phyloP scores from a whole-genome alignment of 257 asterid genomes.

The Penstemon barbatus region DNA sequence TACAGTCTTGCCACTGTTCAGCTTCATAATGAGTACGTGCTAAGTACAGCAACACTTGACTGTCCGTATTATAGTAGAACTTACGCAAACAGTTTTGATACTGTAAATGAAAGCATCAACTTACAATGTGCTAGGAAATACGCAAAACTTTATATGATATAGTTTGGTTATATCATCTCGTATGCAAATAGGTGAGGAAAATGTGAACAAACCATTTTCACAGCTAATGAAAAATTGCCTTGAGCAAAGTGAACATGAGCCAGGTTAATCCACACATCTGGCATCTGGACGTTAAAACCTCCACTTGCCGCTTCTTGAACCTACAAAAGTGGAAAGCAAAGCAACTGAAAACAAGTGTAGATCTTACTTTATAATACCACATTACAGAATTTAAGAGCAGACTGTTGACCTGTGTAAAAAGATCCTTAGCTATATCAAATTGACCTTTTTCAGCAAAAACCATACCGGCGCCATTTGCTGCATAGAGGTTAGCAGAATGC shows the following conservation, averaged over 20 bases:
- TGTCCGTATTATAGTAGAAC: conserved; percentile 84
- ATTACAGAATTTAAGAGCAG: conserved; percentile 14
- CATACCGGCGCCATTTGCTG: conserved; percentile 99
- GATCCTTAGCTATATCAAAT: conserved; percentile 83
- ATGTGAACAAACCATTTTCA: conserved; percentile 75
- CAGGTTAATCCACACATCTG: conserved; percentile 98
- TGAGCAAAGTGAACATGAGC: conserved; percentile 99
- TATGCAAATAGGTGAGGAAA: neutral
- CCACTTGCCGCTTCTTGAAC: conserved; percentile 99
- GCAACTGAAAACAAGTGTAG: conserved; percentile 16
- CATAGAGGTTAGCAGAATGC: conserved; percentile 83
- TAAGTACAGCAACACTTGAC: conserved; percentile 91
- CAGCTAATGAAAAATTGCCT: conserved; percentile 92
- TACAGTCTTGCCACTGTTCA: conserved; percentile 99
- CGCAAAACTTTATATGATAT: neutral
- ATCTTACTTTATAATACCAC: neutral
- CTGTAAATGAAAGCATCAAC: conserved; percentile 47
- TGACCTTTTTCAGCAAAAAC: conserved; percentile 96
- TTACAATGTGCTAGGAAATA: conserved; percentile 36
- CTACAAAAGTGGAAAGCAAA: conserved; percentile 30
- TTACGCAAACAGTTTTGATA: conserved; percentile 93
- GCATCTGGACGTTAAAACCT: conserved; percentile 81
- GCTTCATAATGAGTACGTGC: conserved; percentile 99
- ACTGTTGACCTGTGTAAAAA: conserved; percentile 59
- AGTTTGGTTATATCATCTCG: neutral